Evolutionary conservation across 2,329 filamentous ascomycete species (phyloP), one percentile per base, ranked within the genome.

Genomic region (Fusarium equiseti): DNA sequence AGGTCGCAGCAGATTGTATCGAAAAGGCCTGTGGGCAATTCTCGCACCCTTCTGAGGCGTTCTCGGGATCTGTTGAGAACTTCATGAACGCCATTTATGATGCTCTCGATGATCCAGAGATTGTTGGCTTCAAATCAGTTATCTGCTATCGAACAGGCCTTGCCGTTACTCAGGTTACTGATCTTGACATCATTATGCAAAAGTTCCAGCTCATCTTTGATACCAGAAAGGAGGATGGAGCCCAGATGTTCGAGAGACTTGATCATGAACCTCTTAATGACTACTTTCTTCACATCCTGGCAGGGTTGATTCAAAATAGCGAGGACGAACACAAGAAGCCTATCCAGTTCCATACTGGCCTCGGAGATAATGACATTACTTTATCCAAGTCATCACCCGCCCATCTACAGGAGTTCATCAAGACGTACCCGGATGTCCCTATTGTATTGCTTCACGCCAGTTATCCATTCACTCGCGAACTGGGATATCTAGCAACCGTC

Each of bases 51-150:
- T 67, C 73, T 5, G 63, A 80, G 16, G 80, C 77, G 6, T 75
- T 74, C 24, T 68, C 68, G 0, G 79, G 75, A 31, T 83, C 82
- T 79, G 75, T 81, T 2, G 76, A 74, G 31, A 70, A 46, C 5
- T 78, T 83, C 31, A 78, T 84, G 13, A 73, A 77, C 3, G 76
- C 79, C 15, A 89, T 96, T 38, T 76, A 81, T 13, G 79, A 83
- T 3, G 86, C 88, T 5, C 83, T 94, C 27, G 81, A 84, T 1
- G 90, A 96, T 45, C 81, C 87, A 0, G 86, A 90, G 20, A 90
- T 97, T 3, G 92, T 89, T 2, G 93, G 88, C 4, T 97, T 97
- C 85, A 96, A 97, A 79, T 92, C 90, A 2, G 89, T 95, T 51
- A 88, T 97, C 59, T 95, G 93, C 80, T 96, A 96, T 77, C 87